A percentile compares a stretch with the other conserved stretches of the same genome.
These are phyloP conservation scores for Crithidia brevicula DNA, from an alignment of 208 protist species.

Conservation along the genomic window DNA sequence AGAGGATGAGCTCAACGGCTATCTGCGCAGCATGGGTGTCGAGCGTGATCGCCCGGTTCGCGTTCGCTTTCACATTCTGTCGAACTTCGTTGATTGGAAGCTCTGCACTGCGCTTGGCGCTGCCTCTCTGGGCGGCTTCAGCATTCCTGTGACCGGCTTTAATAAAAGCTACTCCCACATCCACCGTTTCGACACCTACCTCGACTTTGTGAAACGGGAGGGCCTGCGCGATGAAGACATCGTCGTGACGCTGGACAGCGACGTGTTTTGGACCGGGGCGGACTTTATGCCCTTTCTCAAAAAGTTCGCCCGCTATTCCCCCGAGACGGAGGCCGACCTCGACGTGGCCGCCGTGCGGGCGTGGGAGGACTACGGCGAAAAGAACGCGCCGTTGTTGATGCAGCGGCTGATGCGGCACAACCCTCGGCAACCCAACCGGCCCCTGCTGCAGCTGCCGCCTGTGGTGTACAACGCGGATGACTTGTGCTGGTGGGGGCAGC, in stretches of 20 bases:
- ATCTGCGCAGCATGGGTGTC: constrained; percentile 10
- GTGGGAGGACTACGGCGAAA: constrained; percentile 51
- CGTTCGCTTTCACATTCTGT: constrained; percentile 25
- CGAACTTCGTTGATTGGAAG: constrained; percentile 29
- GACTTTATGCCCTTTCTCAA: constrained; percentile 43
- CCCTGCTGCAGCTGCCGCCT: constrained; percentile 36
- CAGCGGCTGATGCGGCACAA: constrained; percentile 6
- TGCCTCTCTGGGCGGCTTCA: constrained; percentile 32
- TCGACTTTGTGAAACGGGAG: constrained; percentile 36
- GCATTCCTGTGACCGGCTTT: constrained; percentile 30
- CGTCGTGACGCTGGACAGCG: constrained; percentile 39
- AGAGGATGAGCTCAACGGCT: constrained; percentile 20
- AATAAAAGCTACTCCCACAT: constrained; percentile 37
- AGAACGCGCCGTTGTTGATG: constrained; percentile 33
- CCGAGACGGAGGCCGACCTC: constrained; percentile 23
- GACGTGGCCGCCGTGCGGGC: constrained; percentile 43
- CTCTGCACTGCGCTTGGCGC: constrained; percentile 35
- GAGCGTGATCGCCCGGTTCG: constrained; percentile 11
- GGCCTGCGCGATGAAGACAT: constrained; percentile 39
- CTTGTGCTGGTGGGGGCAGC: constrained; percentile 39
- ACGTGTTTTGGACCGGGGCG: constrained; percentile 38
- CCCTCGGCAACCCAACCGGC: constrained; percentile 7
- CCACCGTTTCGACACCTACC: constrained; percentile 27
- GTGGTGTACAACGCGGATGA: constrained; percentile 45
- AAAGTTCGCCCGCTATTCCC: constrained; percentile 38